These are phyloP conservation scores for Beta corolliflora DNA, from an alignment of 179 eudicot species.

Conservation along the genomic window DNA sequence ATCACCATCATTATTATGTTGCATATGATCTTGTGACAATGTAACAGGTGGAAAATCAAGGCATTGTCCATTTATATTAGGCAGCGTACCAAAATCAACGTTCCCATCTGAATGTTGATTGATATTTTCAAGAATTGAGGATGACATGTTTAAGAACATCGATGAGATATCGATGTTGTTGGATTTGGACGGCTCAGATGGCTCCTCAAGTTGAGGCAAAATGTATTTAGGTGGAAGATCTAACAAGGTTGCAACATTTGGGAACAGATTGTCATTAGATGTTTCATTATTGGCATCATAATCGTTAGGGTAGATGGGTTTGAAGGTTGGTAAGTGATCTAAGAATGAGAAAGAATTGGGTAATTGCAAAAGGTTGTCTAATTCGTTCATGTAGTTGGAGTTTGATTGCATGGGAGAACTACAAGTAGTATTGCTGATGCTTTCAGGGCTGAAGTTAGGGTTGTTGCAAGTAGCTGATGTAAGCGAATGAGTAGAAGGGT, in stretches of 20 bases:
- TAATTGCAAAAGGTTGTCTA: constrained; percentile 27
- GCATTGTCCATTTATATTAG: constrained; percentile 22
- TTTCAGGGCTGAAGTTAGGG: constrained; percentile 35
- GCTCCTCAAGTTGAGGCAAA: constrained; percentile 49
- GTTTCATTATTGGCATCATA: constrained; percentile 5
- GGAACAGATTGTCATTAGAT: constrained; percentile 8
- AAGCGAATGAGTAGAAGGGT: constrained; percentile 18
- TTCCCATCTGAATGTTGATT: constrained; percentile 14
- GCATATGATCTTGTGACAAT: constrained; percentile 12
- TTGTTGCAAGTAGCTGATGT: constrained; percentile 20
- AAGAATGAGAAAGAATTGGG: constrained; percentile 38
- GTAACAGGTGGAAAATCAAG: background rate
- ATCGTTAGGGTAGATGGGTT: constrained; percentile 24
- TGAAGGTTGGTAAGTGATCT: constrained; percentile 42
- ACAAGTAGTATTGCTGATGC: constrained; percentile 8
- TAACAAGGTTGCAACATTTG: constrained; percentile 23
- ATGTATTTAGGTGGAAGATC: constrained; percentile 40
- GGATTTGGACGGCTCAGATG: constrained; percentile 31
- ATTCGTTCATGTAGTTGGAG: constrained; percentile 13
- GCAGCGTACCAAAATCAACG: constrained; percentile 20
- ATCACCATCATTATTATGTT: background rate
- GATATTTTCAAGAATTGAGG: constrained; percentile 25
- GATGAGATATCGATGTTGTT: constrained; percentile 42
- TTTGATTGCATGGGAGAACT: constrained; percentile 14
- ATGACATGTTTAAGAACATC: constrained; percentile 40